Evolutionary conservation across 192 early-diverging fungal genomes (phyloP).

Genomic region (Dispira simplex): DNA sequence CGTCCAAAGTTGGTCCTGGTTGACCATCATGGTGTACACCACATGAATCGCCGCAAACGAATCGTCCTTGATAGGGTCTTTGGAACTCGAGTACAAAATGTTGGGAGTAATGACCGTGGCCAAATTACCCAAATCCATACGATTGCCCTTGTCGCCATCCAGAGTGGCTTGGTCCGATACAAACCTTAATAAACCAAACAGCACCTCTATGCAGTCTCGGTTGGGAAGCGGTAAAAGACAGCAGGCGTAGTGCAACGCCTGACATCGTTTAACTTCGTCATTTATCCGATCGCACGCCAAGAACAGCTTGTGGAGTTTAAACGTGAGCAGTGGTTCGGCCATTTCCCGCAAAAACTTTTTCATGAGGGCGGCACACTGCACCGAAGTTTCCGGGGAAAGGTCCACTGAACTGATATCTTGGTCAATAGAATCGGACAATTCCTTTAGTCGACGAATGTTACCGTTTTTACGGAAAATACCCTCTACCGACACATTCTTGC

Average conservation of each 20-base stretch:
- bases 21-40: constrained; percentile 47
- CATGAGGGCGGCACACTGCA: constrained; percentile 88
- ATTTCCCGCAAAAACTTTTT: constrained; percentile 95
- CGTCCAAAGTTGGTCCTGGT: constrained; percentile 47
- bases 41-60: constrained; percentile 51
- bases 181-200: constrained; percentile 72
- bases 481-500: constrained; percentile 64
- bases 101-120: constrained; percentile 93
- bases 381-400: constrained; percentile 52
- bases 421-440: constrained; percentile 71
- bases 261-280: constrained; percentile 32
- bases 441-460: constrained; percentile 82
- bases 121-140: constrained; percentile 86
- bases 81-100: constrained; percentile 70
- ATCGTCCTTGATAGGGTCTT: constrained; percentile 64
- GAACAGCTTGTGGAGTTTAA: constrained; percentile 75
- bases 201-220: constrained; percentile 83
- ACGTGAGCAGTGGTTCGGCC: constrained; percentile 89
- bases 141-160: constrained; percentile 59
- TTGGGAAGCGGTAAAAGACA: constrained; percentile 82
- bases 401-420: constrained; percentile 59
- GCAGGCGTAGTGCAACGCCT: constrained; percentile 62
- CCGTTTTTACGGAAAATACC: constrained; percentile 98
- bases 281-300: constrained; percentile 55
- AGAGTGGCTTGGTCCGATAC: constrained; percentile 65